A percentile compares a stretch with the other conserved stretches of the same genome.
Evolutionary conservation across 2,329 filamentous ascomycete species (phyloP).

Genomic region (Apiospora aurea): DNA sequence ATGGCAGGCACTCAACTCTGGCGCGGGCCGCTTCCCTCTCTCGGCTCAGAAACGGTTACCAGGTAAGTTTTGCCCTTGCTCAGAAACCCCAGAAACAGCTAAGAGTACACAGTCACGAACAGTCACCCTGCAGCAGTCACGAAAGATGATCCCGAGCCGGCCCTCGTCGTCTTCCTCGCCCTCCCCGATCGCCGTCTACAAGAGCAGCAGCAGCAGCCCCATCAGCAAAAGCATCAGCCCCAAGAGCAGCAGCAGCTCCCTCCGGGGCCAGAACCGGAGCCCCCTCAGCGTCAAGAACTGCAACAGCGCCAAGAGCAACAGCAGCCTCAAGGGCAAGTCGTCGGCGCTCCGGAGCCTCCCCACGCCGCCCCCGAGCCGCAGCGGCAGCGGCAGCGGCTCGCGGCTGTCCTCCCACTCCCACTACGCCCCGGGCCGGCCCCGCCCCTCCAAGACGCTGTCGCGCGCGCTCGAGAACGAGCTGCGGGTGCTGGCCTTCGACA

Average conservation of each 20-base stretch:
- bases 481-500: constrained; percentile 26
- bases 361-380: not conserved
- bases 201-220: not conserved
- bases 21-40: not conserved
- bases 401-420: not conserved
- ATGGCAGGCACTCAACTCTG: not conserved
- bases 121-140: not conserved
- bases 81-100: not conserved
- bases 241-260: not conserved
- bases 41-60: not conserved
- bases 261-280: not conserved
- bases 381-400: not conserved
- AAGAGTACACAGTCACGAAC: constrained; percentile 3
- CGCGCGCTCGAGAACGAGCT: constrained; percentile 28
- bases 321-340: not conserved
- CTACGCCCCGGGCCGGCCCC: not conserved
- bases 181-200: not conserved
- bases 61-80: not conserved
- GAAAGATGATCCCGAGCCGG: constrained; percentile 4
- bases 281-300: not conserved
- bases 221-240: not conserved
- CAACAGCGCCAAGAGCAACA: not conserved
- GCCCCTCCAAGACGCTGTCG: constrained; percentile 20
- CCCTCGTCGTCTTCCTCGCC: not conserved
- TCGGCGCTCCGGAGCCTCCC: not conserved